phyloP scores from a whole-genome alignment of 2,329 filamentous ascomycete species.

The Chaetothyriales sp. region DNA sequence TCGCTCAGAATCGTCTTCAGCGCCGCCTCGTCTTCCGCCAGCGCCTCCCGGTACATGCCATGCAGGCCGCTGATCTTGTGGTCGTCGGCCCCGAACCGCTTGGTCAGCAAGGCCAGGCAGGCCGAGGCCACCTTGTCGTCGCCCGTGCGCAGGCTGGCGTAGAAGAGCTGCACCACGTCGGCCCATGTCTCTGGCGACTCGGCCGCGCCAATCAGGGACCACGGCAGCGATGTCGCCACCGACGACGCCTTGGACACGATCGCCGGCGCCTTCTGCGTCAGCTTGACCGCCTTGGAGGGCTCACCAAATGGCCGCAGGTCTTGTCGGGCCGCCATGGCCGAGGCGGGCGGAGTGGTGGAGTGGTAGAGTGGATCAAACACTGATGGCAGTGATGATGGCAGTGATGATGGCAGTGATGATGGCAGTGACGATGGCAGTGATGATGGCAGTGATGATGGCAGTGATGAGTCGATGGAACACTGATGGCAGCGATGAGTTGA shows the following conservation, averaged over 20 bases:
- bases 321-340: neutral
- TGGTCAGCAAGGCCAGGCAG: slow-evolving; percentile 60
- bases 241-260: slow-evolving; percentile 38
- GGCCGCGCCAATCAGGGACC: slow-evolving; percentile 36
- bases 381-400: too few species aligned
- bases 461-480: too few species aligned
- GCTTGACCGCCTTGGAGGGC: slow-evolving; percentile 33
- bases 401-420: too few species aligned
- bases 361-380: too few species aligned
- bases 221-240: slow-evolving; percentile 33
- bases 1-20: slow-evolving; percentile 58
- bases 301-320: slow-evolving; percentile 17
- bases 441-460: too few species aligned
- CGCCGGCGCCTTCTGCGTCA: slow-evolving; percentile 31
- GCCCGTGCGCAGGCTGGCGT: slow-evolving; percentile 70
- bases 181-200: slow-evolving; percentile 75
- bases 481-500: too few species aligned
- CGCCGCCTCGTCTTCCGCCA: slow-evolving; percentile 51
- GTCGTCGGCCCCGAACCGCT: slow-evolving; percentile 71
- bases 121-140: slow-evolving; percentile 65
- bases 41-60: slow-evolving; percentile 74
- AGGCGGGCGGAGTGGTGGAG: neutral
- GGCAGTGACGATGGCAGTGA: too few species aligned
- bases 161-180: slow-evolving; percentile 72
- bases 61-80: slow-evolving; percentile 73